These are phyloP conservation scores for Vigna mungo DNA, from an alignment of 306 rosid genomes.

Conservation along the genomic window DNA sequence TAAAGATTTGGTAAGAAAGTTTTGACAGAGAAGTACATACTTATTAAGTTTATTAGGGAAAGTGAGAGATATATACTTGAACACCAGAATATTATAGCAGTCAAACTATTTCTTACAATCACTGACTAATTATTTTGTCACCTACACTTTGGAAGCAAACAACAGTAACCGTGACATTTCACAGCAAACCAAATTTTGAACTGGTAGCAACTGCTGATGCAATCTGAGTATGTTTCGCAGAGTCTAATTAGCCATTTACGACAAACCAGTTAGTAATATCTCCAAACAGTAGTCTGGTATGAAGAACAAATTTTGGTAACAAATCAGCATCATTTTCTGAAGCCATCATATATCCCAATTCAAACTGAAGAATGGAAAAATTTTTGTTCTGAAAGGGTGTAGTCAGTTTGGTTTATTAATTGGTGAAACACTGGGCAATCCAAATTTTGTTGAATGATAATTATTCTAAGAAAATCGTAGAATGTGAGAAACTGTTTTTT, in stretches of 20 bases:
- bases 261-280: conserved; percentile 38
- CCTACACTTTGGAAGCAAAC: conserved; percentile 20
- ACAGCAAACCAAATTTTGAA: conserved; percentile 23
- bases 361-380: conserved; percentile 32
- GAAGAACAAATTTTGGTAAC: conserved; percentile 2
- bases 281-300: conserved; percentile 30
- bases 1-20: too few species aligned
- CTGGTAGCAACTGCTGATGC: conserved; percentile 31
- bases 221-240: conserved; percentile 25
- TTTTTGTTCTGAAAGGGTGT: conserved; percentile 20
- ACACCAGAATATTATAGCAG: conserved; percentile 5
- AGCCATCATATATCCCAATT: conserved; percentile 26
- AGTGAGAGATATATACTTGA: not conserved
- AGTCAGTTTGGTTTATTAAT: not conserved
- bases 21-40: too few species aligned
- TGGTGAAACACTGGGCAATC: not conserved
- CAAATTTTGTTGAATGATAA: not conserved
- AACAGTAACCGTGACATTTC: conserved; percentile 13
- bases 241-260: conserved; percentile 39
- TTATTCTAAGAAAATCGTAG: not conserved
- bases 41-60: not conserved
- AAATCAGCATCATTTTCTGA: conserved; percentile 17
- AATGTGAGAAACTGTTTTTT: not conserved
- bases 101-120: conserved; percentile 9
- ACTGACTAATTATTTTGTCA: not conserved